Conservation (phyloP, 495 filamentous ascomycete genomes). For the Lophium mytilinum region DNA sequence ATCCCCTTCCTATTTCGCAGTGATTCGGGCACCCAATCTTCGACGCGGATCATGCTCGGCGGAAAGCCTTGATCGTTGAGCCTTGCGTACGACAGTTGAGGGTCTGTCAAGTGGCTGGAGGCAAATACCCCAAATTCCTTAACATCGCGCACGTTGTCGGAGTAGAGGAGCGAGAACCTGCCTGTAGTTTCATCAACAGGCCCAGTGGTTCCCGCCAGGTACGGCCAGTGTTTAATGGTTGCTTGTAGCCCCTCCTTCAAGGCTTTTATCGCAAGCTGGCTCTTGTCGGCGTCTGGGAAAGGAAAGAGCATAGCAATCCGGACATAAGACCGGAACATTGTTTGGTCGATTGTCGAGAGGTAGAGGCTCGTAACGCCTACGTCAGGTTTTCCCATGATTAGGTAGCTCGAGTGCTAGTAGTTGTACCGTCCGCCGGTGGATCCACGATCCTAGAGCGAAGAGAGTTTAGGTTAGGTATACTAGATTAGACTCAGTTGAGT, state of each 20-base stretch:
- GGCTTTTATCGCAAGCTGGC: constrained; percentile 5
- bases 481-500: too few relatives aligned
- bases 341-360: constrained; percentile 9
- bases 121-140: neutral
- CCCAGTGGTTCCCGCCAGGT: constrained; percentile 10
- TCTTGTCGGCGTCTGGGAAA: constrained; percentile 1
- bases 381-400: too few relatives aligned
- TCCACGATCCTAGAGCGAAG: too few relatives aligned
- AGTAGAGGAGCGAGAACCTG: constrained; percentile 6
- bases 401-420: too few relatives aligned
- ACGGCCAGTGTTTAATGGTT: constrained; percentile 2
- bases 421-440: too few relatives aligned
- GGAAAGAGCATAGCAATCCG: constrained; percentile 6
- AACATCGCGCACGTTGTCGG: neutral
- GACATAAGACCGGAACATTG: neutral
- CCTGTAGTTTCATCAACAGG: constrained; percentile 1
- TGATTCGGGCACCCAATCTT: neutral
- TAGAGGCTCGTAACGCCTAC: constrained; percentile 1
- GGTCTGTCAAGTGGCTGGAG: neutral
- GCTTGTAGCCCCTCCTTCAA: constrained; percentile 5
- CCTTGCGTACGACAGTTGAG: constrained; percentile 1
- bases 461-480: too few relatives aligned
- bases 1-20: constrained; percentile 1
- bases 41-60: neutral
- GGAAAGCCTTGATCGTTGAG: constrained; percentile 8